phyloP scores from a whole-genome alignment of 192 early-diverging fungal species.

The Thamnidium elegans region DNA sequence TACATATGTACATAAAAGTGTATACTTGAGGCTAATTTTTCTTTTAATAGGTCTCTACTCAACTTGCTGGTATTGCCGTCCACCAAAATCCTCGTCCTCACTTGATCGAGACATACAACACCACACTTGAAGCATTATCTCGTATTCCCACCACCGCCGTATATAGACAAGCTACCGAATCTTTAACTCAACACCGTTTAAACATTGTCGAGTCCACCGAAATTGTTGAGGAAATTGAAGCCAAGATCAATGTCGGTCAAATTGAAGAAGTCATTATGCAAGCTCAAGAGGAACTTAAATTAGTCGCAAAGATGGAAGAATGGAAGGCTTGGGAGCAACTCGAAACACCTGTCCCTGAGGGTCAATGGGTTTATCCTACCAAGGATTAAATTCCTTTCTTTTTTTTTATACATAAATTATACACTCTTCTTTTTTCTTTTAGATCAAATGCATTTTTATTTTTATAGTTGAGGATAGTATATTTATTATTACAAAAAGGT shows the following conservation, averaged over 20 bases:
- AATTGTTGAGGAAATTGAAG: conserved; percentile 75
- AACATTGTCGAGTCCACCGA: conserved; percentile 71
- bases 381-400: not conserved
- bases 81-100: conserved; percentile 84
- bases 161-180: conserved; percentile 80
- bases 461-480: too few relatives aligned
- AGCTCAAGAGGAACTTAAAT: conserved; percentile 84
- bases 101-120: conserved; percentile 79
- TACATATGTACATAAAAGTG: not conserved
- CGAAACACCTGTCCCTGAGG: conserved; percentile 70
- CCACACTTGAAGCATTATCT: conserved; percentile 68
- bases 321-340: conserved; percentile 81
- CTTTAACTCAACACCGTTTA: conserved; percentile 75
- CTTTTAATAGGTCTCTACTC: conserved; percentile 59
- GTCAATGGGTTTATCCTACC: conserved; percentile 75
- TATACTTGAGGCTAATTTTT: not conserved
- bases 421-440: conserved; percentile 6
- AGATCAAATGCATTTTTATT: not conserved
- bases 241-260: conserved; percentile 72
- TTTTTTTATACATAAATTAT: not conserved
- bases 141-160: conserved; percentile 73
- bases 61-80: conserved; percentile 82
- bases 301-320: conserved; percentile 81
- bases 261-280: conserved; percentile 90
- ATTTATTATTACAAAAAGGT: too few relatives aligned